Base-by-base conservation (phyloP, 2,329 filamentous ascomycete genomes). In the Fusarium fujikuroi region DNA sequence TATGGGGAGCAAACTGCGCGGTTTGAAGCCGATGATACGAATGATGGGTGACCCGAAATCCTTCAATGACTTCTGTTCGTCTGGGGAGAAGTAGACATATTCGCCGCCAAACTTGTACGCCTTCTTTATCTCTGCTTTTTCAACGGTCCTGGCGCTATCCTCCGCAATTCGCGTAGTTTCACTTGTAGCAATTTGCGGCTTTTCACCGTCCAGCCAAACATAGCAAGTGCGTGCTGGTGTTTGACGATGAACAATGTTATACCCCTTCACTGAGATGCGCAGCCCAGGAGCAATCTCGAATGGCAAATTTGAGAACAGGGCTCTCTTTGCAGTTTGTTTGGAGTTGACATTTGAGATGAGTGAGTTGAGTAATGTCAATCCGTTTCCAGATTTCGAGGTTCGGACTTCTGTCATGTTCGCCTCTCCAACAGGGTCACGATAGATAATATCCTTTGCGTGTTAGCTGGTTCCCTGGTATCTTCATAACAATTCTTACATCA, bases 41-140 rank as follows among this genome's bases (percentile, higher is more conserved):
- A 99, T 92, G 18, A 93, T 86, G 1, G 94, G 93, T 3, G 92
- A 87, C 6, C 95, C 95, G 76, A 97, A 97, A 74, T 93, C 86
- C 69, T 92, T 91, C 66, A 99, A 87, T 25, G 88, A 84, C 65
- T 92, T 92, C 68, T 95, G 90, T 80, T 99, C 95, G 39, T 98
- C 95, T 2, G 91, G 88, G 0, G 91, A 91, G 80, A 99, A 99
- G 54, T 92, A 89, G 52, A 99, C 90, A 53, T 94, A 94, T 74
- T 97, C 94, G 43, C 94, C 95, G 18, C 95, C 96, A 79, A 98
- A 98, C 77, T 96, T 98, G 86, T 96, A 99, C 0, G 95, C 96
- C 81, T 96, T 98, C 66, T 92, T 92, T 25, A 97, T 89, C 77
- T 98, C 95, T 7, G 84, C 84, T 75, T 95, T 95, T 71, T 97